Base-by-base conservation (phyloP, 345 rosid genomes). In the Mallotus nudiflorus region DNA sequence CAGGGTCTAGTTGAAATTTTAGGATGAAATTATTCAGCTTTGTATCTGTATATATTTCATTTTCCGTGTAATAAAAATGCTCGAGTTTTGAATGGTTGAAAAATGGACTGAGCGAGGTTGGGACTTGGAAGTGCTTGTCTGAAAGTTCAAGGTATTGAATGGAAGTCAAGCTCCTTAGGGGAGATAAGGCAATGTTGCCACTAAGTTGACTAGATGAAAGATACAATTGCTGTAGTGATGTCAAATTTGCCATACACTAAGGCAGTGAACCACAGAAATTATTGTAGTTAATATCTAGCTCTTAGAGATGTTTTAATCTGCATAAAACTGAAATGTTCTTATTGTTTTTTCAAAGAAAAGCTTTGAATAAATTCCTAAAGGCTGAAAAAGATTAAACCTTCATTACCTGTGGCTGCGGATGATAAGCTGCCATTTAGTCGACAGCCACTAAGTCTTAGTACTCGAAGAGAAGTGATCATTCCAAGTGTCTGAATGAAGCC, bases 81-180 rank as follows among this genome's bases (percentile, higher is more conserved):
- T 56, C 16, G 19, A 56, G 61, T 15, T 28, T 56, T 27, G 61
- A 56, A 25, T 56, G 39, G 27, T 56, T 56, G 37, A 56, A 56
- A 56, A 56, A 56, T 11, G 39, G 61, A 12, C 28, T 16, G 5
- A 51, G 27, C 22, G 56, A 51, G 13, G 27, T 6, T 24, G 59
- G 59, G 25, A 54, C 59, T 29, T 28, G 61, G 19, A 56, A 56
- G 14, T 2, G 37, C 27, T 56, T 56, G 61, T 16, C 14, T 3
- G 37, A 27, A 28, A 56, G 5, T 28, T 1, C 14, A 19, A 56
- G 27, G 7, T 0, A 3, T 16, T 27, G 15, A 6, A 54, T 22
- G 31, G 59, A 54, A 9, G 59, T 54, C 24, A 54, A 18, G 27
- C 59, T 25, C 59, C 59, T 54, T 4, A 54, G 1, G 16, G 59